Evolutionary conservation across 306 rosid species (phyloP), one percentile per base, ranked within the genome.

Genomic region (Hippophae gyantsensis): DNA sequence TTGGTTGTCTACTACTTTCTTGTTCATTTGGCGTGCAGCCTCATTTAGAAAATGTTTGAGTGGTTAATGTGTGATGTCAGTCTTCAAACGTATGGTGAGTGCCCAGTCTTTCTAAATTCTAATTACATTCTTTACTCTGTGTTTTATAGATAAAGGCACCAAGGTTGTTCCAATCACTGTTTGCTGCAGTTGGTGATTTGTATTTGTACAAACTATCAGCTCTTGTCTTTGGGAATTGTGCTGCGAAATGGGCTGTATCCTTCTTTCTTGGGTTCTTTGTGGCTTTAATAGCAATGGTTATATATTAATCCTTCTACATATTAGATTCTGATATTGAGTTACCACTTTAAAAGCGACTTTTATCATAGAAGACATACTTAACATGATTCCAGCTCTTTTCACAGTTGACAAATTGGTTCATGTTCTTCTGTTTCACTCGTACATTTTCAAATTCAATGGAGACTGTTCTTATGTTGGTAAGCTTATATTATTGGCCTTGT

Each of bases 211-310:
- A 82, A 72, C 78, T 88, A 51, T 79, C 96, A 48, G 48, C 50
- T 62, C 59, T 72, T 65, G 76, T 85, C 74, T 92, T 88, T 64
- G 88, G 79, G 57, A 50, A 75, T 47, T 40, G 40, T 57, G 93
- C 75, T 73, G 96, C 96, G 23, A 83, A 78, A 75, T 88, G 89
- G 90, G 74, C 93, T 43, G 96, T 92, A 92, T 92, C 99, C 99
- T 83, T 52, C 43, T 64, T 41, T 54, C 12, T 14, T 0, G 10
- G 18, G 25, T n/a, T 41, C 62, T 46, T 47, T 44, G 61, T 43
- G 12, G 6, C 43, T 49, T 49, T 42, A 26, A 57, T 52, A 32
- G 10, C 42, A 43, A 6, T 65, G 8, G 40, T 5, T 68, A 40
- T 64, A 58, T 63, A 72, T 25, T 59, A 43, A 45, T 51, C 45